phyloP scores from a whole-genome alignment of 2,329 filamentous ascomycete genomes.

The Didymella lethalis region DNA sequence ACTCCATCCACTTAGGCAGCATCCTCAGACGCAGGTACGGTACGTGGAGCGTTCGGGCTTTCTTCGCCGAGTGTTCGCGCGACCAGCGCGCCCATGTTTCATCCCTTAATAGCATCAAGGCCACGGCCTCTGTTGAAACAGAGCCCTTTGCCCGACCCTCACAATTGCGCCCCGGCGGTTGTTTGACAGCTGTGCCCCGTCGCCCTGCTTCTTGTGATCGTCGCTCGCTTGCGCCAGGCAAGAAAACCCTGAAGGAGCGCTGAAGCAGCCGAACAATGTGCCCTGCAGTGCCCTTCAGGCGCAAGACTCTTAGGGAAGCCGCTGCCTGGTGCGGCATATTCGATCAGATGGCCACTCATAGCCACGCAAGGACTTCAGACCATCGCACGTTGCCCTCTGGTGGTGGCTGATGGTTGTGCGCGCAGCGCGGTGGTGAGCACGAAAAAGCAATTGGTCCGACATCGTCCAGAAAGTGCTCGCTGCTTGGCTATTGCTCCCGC shows the following conservation, averaged over 20 bases:
- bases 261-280: constrained; percentile 6
- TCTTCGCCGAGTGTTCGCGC: constrained; percentile 15
- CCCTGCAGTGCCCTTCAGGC: constrained; percentile 9
- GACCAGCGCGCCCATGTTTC: constrained; percentile 18
- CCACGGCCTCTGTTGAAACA: constrained; percentile 22
- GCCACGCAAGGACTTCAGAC: constrained; percentile 1
- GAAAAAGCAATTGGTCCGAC: not conserved
- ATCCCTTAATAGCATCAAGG: constrained; percentile 20
- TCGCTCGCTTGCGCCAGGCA: constrained; percentile 14
- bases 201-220: constrained; percentile 17
- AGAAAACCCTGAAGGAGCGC: constrained; percentile 7
- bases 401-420: constrained; percentile 1
- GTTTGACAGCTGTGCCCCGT: constrained; percentile 19
- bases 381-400: constrained; percentile 8
- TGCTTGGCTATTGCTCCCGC: not conserved
- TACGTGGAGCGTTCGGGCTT: constrained; percentile 17
- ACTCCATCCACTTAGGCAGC: constrained; percentile 23
- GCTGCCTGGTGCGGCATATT: constrained; percentile 8
- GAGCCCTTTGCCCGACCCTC: constrained; percentile 11
- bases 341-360: not conserved
- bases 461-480: not conserved
- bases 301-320: not conserved
- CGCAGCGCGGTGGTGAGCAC: not conserved
- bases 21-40: constrained; percentile 41
- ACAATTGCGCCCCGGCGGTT: constrained; percentile 19